Evolutionary conservation across 179 eudicot genomes (phyloP).

Genomic region (Camellia oleifera): DNA sequence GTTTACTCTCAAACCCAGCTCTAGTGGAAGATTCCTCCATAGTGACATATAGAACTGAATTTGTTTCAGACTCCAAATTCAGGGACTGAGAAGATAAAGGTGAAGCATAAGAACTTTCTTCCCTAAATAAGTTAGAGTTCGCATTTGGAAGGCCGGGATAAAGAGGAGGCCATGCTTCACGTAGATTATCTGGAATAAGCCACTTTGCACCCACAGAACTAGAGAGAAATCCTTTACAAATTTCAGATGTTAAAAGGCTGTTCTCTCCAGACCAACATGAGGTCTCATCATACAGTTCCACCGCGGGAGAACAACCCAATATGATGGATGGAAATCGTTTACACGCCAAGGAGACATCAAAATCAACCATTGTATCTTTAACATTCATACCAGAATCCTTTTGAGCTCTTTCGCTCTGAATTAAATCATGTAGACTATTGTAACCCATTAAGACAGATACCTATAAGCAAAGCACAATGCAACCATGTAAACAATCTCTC

Average conservation of each 20-base stretch:
- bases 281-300: conserved; percentile 60
- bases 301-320: conserved; percentile 56
- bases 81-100: conserved; percentile 23
- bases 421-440: conserved; percentile 45
- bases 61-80: conserved; percentile 19
- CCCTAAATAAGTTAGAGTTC: conserved; percentile 18
- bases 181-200: conserved; percentile 39
- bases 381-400: conserved; percentile 23
- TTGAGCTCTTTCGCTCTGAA: conserved; percentile 35
- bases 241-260: conserved; percentile 31
- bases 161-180: conserved; percentile 40
- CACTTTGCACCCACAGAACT: conserved; percentile 36
- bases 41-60: conserved; percentile 15
- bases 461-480: conserved; percentile 33
- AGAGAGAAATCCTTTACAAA: conserved; percentile 43
- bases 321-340: conserved; percentile 74
- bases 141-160: conserved; percentile 14
- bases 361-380: conserved; percentile 30
- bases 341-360: conserved; percentile 52
- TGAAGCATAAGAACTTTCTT: conserved; percentile 31
- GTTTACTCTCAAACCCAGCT: conserved; percentile 21
- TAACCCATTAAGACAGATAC: conserved; percentile 58
- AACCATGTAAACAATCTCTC: conserved; percentile 8
- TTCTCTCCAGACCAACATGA: conserved; percentile 34
- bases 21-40: conserved; percentile 27